Evolutionary conservation across 768 basidiomycete species (phyloP).

Genomic region (Ramaria sp.): DNA sequence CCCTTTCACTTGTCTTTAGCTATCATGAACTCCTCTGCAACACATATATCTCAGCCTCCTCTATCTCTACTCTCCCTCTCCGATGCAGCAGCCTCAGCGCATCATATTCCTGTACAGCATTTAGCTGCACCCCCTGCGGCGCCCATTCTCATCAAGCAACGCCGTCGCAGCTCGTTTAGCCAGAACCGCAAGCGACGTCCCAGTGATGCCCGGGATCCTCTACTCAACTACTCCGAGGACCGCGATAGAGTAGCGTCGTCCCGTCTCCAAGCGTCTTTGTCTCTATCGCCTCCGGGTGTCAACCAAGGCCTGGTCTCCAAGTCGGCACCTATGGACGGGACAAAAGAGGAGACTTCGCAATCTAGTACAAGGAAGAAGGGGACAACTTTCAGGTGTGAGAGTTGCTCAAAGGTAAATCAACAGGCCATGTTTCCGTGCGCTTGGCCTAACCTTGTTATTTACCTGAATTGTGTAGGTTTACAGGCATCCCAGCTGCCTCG

Average conservation of each 20-base stretch:
- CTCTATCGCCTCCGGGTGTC: conserved; percentile 4
- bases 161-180: conserved; percentile 6
- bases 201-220: conserved; percentile 2
- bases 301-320: not conserved
- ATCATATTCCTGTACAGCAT: conserved; percentile 31
- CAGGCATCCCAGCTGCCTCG: conserved; percentile 87
- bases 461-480: conserved; percentile 45
- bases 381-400: conserved; percentile 84
- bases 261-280: conserved; percentile 1
- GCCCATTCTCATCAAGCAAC: conserved; percentile 9
- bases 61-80: conserved; percentile 51
- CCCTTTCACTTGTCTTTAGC: not conserved
- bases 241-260: not conserved
- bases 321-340: conserved; percentile 12
- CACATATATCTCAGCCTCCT: not conserved
- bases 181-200: conserved; percentile 16
- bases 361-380: conserved; percentile 61
- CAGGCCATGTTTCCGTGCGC: not conserved
- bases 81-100: conserved; percentile 42
- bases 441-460: not conserved
- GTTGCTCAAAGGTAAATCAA: conserved; percentile 73
- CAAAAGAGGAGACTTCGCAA: conserved; percentile 15
- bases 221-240: conserved; percentile 4
- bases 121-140: conserved; percentile 2
- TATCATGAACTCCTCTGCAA: not conserved